Base-by-base conservation (phyloP, 2,329 filamentous ascomycete species). In the Cladorrhinum sp. region DNA sequence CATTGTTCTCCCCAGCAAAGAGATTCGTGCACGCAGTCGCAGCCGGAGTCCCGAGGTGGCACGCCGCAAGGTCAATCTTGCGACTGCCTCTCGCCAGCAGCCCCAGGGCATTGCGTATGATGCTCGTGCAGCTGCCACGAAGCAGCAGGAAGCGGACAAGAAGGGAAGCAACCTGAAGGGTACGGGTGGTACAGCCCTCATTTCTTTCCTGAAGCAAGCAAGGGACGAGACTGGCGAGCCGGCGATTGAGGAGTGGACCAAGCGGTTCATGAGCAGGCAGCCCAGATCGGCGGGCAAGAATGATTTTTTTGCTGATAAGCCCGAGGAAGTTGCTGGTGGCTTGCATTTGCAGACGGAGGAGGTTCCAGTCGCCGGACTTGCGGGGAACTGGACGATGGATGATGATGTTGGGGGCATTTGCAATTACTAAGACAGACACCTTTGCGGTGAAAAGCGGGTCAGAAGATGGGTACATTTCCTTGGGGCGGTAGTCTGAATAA, bases 181-280 rank as follows among this genome's bases (percentile, higher is more conserved):
- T 1, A 99, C 95, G 0, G 95, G 95, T 13, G 95, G 95, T 16
- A 98, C 95, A 0, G 91, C 93, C 0, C 79, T 99, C 59, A 97
- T 99, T 59, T 91, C 93, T 0, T 99, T 99, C 76, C 79, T 99
- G 63, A 97, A 98, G 76, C 95, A 99, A 76, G 95, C 95, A 3
- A 84, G 95, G 25, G 93, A 99, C 70, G 95, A 99, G 80, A 99
- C 95, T 0, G 91, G 91, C 16, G 93, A 98, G 74, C 92, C 92
- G 1, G 92, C 93, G 1, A 88, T 98, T 38, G 82, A 85, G 67
- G 77, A 80, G 55, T 88, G 85, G 86, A 81, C 84, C 0, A 79
- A 73, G 65, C 75, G 77, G 18, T 85, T 85, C 67, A 84, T 86
- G 81, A 82, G 77, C 67, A 76, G 81, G 38, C 77, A 81, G 70